phyloP scores from a whole-genome alignment of 2,329 filamentous ascomycete species.

The Hypoxylon sp. region DNA sequence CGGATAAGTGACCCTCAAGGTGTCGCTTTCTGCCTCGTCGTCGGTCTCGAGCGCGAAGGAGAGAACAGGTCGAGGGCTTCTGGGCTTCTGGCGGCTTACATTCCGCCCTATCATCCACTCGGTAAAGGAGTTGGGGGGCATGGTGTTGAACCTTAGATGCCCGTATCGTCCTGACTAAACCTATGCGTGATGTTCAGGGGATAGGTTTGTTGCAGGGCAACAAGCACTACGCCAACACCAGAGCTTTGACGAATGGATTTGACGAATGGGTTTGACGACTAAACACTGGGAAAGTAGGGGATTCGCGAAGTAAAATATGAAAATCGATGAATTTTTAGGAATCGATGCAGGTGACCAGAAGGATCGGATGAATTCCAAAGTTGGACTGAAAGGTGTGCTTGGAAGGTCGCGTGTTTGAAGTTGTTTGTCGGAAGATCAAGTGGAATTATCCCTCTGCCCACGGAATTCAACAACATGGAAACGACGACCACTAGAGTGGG shows the following conservation, averaged over 20 bases:
- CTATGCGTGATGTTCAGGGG: neutral
- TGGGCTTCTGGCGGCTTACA: slow-evolving; percentile 33
- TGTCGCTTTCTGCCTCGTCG: slow-evolving; percentile 64
- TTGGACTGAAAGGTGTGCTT: neutral
- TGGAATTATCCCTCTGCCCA: neutral
- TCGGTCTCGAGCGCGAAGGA: slow-evolving; percentile 63
- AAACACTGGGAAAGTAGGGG: neutral
- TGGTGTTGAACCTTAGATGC: slow-evolving; percentile 28
- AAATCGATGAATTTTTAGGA: neutral
- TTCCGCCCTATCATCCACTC: slow-evolving; percentile 58
- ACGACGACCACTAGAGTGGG: neutral
- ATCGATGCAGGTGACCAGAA: slow-evolving; percentile 1
- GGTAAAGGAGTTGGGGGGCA: slow-evolving; percentile 55
- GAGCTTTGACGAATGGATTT: neutral
- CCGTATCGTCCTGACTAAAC: neutral
- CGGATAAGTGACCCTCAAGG: slow-evolving; percentile 62
- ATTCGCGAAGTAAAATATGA: neutral
- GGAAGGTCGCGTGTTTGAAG: neutral
- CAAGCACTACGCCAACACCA: neutral
- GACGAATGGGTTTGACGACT: neutral
- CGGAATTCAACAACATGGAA: neutral
- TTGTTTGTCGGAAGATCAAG: slow-evolving; percentile 4
- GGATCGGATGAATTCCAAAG: neutral
- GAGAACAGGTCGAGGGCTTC: slow-evolving; percentile 37
- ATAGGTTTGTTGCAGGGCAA: neutral